Base-by-base conservation (phyloP, 2,329 filamentous ascomycete genomes). In the Fusarium phyllophilum region DNA sequence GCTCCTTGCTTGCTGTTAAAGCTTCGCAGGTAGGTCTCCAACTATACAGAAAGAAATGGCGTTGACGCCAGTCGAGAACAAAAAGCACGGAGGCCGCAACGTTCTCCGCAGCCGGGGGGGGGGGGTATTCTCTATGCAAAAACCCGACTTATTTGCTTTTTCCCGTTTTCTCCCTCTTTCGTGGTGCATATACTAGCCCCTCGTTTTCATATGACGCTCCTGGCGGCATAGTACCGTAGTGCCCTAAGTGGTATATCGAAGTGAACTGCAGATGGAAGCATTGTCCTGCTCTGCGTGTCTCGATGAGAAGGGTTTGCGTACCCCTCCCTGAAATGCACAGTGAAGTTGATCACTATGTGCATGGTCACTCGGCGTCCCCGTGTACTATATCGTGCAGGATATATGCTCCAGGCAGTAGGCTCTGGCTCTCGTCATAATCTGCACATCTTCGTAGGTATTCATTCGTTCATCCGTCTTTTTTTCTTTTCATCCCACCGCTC, bases 1-100 rank as follows among this genome's bases (percentile, higher is more conserved):
- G 67, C 74, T 70, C 74, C 74, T 75, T 73, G 68, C 73, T 74
- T 49, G 76, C 76, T 75, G 63, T 77, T 73, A 69, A 78, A 75
- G 66, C 56, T 49, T 62, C 11, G 39, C 41, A 74, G 64, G 70
- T 52, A 75, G 60, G 59, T 69, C 68, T 68, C 64, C 57, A 58
- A 75, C 62, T 75, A 60, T 65, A 59, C 62, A 67, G 54, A 75
- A 76, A 72, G 66, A 74, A 61, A 72, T 71, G 70, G 66, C 64
- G 49, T 73, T 75, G 64, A 78, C 68, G 68, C 74, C 73, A 68
- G 36, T 65, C 51, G 55, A 72, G 52, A 61, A 65, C 36, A 68
- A 66, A 68, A 71, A 68, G 66, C 67, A 58, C 72, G 58, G 74
- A 69, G 63, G 54, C 52, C 44, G 34, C 70, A 72, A 54, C 56